Evolutionary conservation across 768 basidiomycete species (phyloP).

Genomic region (Kwoniella sp.): DNA sequence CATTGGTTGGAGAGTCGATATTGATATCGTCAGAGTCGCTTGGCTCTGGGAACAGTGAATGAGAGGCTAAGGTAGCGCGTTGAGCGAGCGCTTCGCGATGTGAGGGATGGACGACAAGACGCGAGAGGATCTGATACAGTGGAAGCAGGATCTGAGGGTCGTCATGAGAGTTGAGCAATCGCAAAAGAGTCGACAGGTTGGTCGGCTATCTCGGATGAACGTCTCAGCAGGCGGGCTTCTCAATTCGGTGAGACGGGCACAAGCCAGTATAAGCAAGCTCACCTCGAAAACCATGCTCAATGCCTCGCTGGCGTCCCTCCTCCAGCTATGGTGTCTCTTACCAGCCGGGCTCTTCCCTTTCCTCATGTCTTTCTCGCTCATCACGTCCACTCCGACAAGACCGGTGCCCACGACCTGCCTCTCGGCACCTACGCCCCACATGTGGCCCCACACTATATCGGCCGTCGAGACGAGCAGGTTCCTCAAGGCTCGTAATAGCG

Average conservation of each 20-base stretch:
- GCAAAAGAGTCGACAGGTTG: slow-evolving; percentile 40
- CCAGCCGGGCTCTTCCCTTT: slow-evolving; percentile 26
- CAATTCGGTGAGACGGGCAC: no score
- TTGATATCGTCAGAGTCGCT: neutral
- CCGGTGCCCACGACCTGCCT: slow-evolving; percentile 25
- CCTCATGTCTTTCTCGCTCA: neutral
- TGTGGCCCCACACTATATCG: slow-evolving; percentile 52
- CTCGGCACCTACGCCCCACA: slow-evolving; percentile 53
- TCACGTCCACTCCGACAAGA: slow-evolving; percentile 6
- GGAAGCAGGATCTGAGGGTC: slow-evolving; percentile 47
- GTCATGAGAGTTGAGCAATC: slow-evolving; percentile 29
- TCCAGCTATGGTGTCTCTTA: slow-evolving; percentile 18
- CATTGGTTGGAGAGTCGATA: neutral
- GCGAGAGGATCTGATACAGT: slow-evolving; percentile 49
- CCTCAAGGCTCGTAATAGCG: slow-evolving; percentile 45
- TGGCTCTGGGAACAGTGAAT: neutral
- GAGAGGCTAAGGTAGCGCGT: neutral
- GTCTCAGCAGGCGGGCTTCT: no score
- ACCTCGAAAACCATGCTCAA: slow-evolving; percentile 42
- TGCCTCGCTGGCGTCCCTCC: slow-evolving; percentile 22
- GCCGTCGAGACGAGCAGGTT: slow-evolving; percentile 49
- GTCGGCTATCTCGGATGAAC: slow-evolving; percentile 31
- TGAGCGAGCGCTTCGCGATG: slow-evolving; percentile 45
- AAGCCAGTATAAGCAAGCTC: slow-evolving; percentile 5
- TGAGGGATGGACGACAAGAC: slow-evolving; percentile 43